Base-by-base conservation (phyloP, 768 basidiomycete species). In the Podaxis sp. region DNA sequence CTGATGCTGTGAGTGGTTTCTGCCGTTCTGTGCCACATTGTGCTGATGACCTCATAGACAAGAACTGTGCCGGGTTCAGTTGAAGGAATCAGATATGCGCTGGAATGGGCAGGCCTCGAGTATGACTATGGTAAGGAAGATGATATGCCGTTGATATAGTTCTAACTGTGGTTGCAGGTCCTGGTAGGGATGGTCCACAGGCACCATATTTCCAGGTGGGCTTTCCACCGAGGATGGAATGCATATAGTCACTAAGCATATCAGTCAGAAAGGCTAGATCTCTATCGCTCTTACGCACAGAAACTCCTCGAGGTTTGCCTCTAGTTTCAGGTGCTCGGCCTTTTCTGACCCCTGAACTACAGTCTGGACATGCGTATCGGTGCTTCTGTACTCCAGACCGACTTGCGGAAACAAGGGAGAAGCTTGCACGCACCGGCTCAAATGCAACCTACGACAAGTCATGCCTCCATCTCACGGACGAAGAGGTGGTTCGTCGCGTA, bases 331-430 rank as follows among this genome's bases (percentile, higher is more conserved):
- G 15, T 58, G 48, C 17, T 0, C 62, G 41, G 50, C 48, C 57
- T 46, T 24, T 33, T 30, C 49, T 48, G 5, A 24, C 1, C 7
- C 3, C 56, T 41, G 24, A 62, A 56, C 8, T 33, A 50, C 65
- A 98, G 95, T 83, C 85, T 48, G 93, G 90, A 3, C 86, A 91
- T 63, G 96, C 96, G 6, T 99, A 99, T 72, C 88, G 93, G 20
- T 99, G 97, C 74, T 99, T 99, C 79, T 98, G 96, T 74, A 84
- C 90, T 1, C 79, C 86, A 0, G 87, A 91, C 64, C 84, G 84
- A 51, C 81, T 99, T 3, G 72, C 84, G 0, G 78, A 80, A 11
- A 91, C 87, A 17, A 86, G 91, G 36, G 87, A 89, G 68, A 83
- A 80, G 56, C 78, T 96, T 8, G 33, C 88, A 2, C 82, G 88